Evolutionary conservation across 768 basidiomycete genomes (phyloP), one percentile per base, ranked within the genome.

Genomic region (Suillus luteus): DNA sequence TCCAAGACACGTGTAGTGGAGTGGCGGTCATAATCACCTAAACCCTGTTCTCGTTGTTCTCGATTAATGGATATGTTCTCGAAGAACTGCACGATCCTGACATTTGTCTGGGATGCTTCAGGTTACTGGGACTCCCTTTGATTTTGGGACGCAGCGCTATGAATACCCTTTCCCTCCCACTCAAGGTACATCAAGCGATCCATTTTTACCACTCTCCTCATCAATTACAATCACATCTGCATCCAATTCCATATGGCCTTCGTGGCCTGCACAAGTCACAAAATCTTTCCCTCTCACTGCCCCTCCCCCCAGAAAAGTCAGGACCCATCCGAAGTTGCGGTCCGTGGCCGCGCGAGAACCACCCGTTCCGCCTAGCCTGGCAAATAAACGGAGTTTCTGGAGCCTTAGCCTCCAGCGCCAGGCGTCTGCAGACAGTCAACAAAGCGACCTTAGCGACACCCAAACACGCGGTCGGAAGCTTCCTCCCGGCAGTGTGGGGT

Each of bases 61-160:
- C 59, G 44, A 60, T 60, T 57, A 57, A 51, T 60, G 15, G 8
- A 58, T 59, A n/a, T 60, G 44, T 35, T 38, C 31, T 46, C 52
- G 43, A 46, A 58, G 52, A 38, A 60, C 31, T 57, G 52, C 52
- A 51, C 37, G n/a, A 60, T 60, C 59, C 59, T 57, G 54, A 60
- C 52, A 33, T 62, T 58, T 43, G 37, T 48, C 41, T 49, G 43
- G 43, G 33, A 44, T 55, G 48, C 48, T 38, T 46, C 60, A 75
- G 74, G 76, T 75, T 62, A 71, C 76, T 64, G 68, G 74, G 55
- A 75, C 74, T 0, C 74, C 74, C 10, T 75, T 75, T 60, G 74
- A 76, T 70, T 69, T 74, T 49, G 75, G 74, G 46, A 65, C 74
- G 24, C 74, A 64, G 22, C 74, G 72, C 33, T 75, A 74, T 67